A percentile compares a stretch with the other conserved stretches of the same genome.
These are phyloP conservation scores for Trichophyton simii DNA, from an alignment of 2,329 filamentous ascomycete species.

Conservation along the genomic window DNA sequence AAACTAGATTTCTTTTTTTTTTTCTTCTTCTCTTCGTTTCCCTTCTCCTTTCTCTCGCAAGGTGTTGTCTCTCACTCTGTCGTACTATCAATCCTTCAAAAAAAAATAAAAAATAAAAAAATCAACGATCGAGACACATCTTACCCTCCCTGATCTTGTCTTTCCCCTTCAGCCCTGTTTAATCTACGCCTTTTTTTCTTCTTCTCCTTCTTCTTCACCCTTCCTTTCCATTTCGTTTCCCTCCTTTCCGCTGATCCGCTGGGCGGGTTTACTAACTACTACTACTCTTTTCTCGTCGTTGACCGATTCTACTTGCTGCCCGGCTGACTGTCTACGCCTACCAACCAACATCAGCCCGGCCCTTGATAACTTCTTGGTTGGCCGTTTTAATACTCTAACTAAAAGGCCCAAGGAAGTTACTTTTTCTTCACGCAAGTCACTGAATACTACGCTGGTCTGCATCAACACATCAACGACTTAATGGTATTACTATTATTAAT, in stretches of 20 bases:
- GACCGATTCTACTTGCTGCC: not conserved
- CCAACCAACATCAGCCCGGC: not conserved
- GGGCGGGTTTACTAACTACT: not conserved
- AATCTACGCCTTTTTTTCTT: not conserved
- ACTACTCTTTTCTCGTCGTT: not conserved
- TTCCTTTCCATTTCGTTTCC: not conserved
- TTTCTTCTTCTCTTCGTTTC: no score
- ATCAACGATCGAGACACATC: no score
- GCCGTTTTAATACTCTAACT: not conserved
- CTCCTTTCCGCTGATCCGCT: conserved; percentile 1
- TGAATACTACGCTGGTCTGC: not conserved
- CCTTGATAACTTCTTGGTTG: not conserved
- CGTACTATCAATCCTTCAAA: no score
- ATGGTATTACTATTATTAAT: conserved; percentile 3
- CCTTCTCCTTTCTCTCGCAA: no score
- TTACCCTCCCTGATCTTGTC: no score
- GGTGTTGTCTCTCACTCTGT: no score
- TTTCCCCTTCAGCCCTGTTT: no score
- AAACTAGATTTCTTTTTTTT: not conserved
- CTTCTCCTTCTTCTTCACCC: not conserved
- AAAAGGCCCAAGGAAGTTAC: not conserved
- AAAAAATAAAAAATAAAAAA: no score
- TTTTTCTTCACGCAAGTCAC: not conserved
- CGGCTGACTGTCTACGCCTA: not conserved
- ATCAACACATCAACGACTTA: not conserved